Base-by-base conservation (phyloP, 1,139 yeast species). In the Lodderomyces margitis region DNA sequence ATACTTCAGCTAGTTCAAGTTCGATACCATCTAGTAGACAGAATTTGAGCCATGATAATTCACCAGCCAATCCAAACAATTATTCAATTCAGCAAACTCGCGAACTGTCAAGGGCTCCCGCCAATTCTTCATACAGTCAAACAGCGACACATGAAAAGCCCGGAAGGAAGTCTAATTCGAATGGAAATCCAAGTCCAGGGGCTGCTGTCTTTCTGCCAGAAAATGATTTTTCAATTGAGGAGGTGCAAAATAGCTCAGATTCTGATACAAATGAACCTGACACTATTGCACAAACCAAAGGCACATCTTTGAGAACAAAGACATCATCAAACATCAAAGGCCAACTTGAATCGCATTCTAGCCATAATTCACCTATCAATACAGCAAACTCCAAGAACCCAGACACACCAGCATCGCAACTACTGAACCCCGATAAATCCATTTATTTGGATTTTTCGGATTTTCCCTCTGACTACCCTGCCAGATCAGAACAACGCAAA, bases 141-240 rank as follows among this genome's bases (percentile, higher is more conserved):
- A 16, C 19, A 7, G 14, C 21, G 12, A 15, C 31, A 14, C 27
- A 16, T 16, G 33, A 34, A 2, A 34, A 12, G 4, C 34, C 37
- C 16, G 14, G 27, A 34, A 6, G 16, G 17, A 32, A 27, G 7
- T 15, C 37, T 10, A 31, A 28, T 28, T 15, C 37, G 5, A 31
- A 28, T 28, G 15, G 11, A 4, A n/a, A 28, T n/a, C 19, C 32
- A 9, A 28, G 32, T 15, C 37, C 42, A n/a, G n/a, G n/a, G n/a
- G n/a, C n/a, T 19, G 20, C 41, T 10, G 17, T 30, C 24, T 21
- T 37, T 34, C 42, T 39, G 2, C 25, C 37, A 16, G 52, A 48
- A 23, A 47, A 57, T 39, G 72, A 66, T 37, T 64, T 56, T 41
- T 65, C 69, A 8, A 70, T 71, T 42, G 76, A 70, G 50, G 77